Conservation (phyloP, 805 yeast genomes). For the Candida takata region DNA sequence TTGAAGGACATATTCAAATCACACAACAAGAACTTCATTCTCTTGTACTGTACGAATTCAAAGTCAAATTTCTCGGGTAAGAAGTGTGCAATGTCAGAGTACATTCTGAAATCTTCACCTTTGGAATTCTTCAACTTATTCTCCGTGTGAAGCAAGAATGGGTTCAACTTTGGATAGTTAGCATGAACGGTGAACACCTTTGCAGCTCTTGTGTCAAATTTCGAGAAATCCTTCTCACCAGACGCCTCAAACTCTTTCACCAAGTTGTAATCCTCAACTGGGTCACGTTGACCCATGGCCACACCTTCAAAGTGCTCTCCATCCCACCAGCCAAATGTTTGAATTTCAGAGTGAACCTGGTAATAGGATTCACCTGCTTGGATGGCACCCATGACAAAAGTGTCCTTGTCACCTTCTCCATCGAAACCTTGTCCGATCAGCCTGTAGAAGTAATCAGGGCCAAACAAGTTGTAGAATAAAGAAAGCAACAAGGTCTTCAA, state of each 20-base stretch:
- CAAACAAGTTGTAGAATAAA: slow-evolving; percentile 57
- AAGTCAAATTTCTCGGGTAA: slow-evolving; percentile 38
- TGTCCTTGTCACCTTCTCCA: slow-evolving; percentile 79
- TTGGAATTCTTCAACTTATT: slow-evolving; percentile 12
- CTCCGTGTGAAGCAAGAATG: slow-evolving; percentile 23
- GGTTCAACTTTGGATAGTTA: slow-evolving; percentile 31
- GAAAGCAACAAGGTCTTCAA: slow-evolving; percentile 50
- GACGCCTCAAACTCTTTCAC: slow-evolving; percentile 2
- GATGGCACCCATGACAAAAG: slow-evolving; percentile 61
- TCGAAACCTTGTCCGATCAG: slow-evolving; percentile 65
- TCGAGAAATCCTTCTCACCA: slow-evolving; percentile 7
- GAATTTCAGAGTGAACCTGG: slow-evolving; percentile 35
- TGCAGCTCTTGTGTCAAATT: slow-evolving; percentile 9
- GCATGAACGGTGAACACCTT: slow-evolving; percentile 32
- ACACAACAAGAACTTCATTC: slow-evolving; percentile 48
- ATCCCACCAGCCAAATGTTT: slow-evolving; percentile 23
- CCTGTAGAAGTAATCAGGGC: slow-evolving; percentile 62
- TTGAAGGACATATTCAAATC: slow-evolving; percentile 39
- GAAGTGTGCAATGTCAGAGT: slow-evolving; percentile 17
- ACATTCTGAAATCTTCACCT: slow-evolving; percentile 21
- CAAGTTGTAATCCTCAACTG: slow-evolving; percentile 46
- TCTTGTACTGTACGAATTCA: slow-evolving; percentile 48
- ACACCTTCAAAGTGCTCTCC: slow-evolving; percentile 49
- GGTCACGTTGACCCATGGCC: slow-evolving; percentile 74
- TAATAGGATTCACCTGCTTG: slow-evolving; percentile 29